Evolutionary conservation across 257 asterid species (phyloP).

Genomic region (Solanum paucissectum): DNA sequence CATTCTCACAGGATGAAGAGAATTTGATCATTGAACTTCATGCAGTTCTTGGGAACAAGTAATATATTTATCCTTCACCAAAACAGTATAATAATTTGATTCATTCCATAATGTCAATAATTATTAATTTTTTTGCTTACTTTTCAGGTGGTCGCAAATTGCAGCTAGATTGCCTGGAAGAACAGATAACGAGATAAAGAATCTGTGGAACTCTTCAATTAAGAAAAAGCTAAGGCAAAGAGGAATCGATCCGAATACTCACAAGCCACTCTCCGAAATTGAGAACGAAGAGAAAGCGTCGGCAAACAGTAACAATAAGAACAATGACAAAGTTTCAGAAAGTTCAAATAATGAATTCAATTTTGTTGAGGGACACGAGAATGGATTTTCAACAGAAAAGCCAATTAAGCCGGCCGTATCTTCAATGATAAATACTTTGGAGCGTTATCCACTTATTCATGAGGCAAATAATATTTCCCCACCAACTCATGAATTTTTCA

Average conservation of each 20-base stretch:
- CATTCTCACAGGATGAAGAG: slow-evolving; percentile 84
- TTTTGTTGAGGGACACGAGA: slow-evolving; percentile 19
- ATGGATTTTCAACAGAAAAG: slow-evolving; percentile 10
- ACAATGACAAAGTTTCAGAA: slow-evolving; percentile 34
- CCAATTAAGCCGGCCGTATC: neutral
- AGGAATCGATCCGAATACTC: slow-evolving; percentile 88
- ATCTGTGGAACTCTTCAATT: slow-evolving; percentile 82
- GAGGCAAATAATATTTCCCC: neutral
- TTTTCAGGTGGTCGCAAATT: slow-evolving; percentile 79
- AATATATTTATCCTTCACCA: neutral
- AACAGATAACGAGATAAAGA: slow-evolving; percentile 89
- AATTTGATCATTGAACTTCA: slow-evolving; percentile 69
- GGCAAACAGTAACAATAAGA: slow-evolving; percentile 12
- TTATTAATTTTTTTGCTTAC: neutral
- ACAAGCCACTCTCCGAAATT: slow-evolving; percentile 51
- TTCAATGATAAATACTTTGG: slow-evolving; percentile 6
- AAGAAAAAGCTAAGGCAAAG: slow-evolving; percentile 79
- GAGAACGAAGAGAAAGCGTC: slow-evolving; percentile 28
- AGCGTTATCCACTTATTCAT: slow-evolving; percentile 9
- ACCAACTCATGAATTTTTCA: slow-evolving; percentile 49
- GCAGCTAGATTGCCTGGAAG: slow-evolving; percentile 86
- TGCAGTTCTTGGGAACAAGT: slow-evolving; percentile 94
- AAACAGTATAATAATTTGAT: neutral
- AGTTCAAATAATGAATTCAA: slow-evolving; percentile 39
- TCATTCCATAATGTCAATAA: neutral